Conservation (phyloP, 2,329 filamentous ascomycete genomes). For the Aspergillus jensenii region DNA sequence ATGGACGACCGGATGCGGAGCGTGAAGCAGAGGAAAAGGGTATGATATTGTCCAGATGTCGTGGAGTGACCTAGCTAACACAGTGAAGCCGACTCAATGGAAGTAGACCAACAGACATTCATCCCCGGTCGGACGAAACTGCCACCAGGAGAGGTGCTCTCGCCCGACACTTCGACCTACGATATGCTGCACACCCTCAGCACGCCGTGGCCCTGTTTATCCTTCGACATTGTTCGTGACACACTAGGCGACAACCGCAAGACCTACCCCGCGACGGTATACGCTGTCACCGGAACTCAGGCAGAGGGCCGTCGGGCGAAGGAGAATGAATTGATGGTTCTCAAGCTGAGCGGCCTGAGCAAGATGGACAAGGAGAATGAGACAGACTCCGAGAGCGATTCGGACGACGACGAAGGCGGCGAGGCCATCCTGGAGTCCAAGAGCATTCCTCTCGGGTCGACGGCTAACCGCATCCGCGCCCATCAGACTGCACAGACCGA, state of each 20-base stretch:
- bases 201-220: constrained; percentile 95
- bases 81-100: constrained; percentile 68
- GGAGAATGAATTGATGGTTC: constrained; percentile 92
- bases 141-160: constrained; percentile 83
- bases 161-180: constrained; percentile 91
- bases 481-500: constrained; percentile 71
- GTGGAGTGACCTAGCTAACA: constrained; percentile 16
- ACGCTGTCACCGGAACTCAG: constrained; percentile 92
- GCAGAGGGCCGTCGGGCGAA: constrained; percentile 71
- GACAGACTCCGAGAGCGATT: constrained; percentile 68
- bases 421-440: constrained; percentile 94
- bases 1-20: constrained; percentile 88
- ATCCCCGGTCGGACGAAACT: constrained; percentile 93
- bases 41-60: constrained; percentile 34
- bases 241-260: constrained; percentile 83
- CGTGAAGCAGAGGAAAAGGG: constrained; percentile 81
- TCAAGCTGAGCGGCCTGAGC: constrained; percentile 91
- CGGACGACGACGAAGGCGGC: constrained; percentile 69
- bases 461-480: constrained; percentile 88
- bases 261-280: constrained; percentile 93
- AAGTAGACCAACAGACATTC: constrained; percentile 70
- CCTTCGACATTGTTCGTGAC: constrained; percentile 89
- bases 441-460: constrained; percentile 79
- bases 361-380: constrained; percentile 75
- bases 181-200: constrained; percentile 95